Evolutionary conservation across 2,329 filamentous ascomycete species (phyloP).

Genomic region (Exophiala viscosa): DNA sequence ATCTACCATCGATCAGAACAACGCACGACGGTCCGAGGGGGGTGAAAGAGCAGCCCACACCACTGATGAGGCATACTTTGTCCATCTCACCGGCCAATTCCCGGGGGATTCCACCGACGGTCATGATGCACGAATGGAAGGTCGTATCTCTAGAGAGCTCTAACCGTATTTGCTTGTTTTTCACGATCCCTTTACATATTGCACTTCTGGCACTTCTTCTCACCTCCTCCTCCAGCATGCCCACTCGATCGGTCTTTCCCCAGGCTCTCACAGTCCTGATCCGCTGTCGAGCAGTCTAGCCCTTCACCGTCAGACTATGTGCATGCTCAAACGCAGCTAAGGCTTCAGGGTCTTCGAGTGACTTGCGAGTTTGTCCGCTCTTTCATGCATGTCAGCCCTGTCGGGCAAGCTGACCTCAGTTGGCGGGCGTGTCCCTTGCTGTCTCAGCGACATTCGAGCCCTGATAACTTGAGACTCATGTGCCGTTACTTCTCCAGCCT

Average conservation of each 20-base stretch:
- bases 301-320: not conserved
- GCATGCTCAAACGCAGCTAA: not conserved
- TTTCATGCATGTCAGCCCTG: not conserved
- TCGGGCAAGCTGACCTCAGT: not conserved
- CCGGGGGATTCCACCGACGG: slow-evolving; percentile 4
- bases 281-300: not conserved
- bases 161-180: not conserved
- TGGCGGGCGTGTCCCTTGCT: too few species aligned
- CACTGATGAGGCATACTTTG: not conserved
- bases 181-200: not conserved
- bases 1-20: too few species aligned
- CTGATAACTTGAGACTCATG: not conserved
- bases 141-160: slow-evolving; percentile 1
- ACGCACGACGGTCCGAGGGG: not conserved
- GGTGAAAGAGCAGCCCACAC: too few species aligned
- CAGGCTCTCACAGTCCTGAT: too few species aligned
- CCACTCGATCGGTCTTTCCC: too few species aligned
- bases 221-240: not conserved
- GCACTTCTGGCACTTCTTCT: not conserved
- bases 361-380: not conserved
- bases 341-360: not conserved
- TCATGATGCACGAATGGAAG: slow-evolving; percentile 2
- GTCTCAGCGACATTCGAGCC: not conserved
- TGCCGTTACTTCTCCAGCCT: not conserved
- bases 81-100: slow-evolving; percentile 18